Base-by-base conservation (phyloP, 495 filamentous ascomycete species). In the Talaromyces thailandensis region DNA sequence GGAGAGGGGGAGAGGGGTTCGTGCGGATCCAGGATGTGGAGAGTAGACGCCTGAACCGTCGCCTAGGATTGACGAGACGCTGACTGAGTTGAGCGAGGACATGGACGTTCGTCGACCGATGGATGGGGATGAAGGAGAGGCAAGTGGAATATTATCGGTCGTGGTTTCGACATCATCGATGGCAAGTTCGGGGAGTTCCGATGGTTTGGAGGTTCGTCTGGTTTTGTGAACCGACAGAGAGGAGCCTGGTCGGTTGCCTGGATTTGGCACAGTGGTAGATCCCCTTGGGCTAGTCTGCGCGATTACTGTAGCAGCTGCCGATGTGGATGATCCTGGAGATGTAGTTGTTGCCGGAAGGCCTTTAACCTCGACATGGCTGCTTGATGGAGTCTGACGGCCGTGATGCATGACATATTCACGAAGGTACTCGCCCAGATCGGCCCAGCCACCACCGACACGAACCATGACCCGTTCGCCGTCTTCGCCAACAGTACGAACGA, bases 381-480 rank as follows among this genome's bases (percentile, higher is more conserved):
- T 59, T 58, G 62, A 63, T 25, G 77, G 75, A 4, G 76, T 74
- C 48, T 78, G 75, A 32, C 75, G 73, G 23, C 91, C 88, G 70
- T 98, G 94, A 71, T 98, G 94, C 52, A 84, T 82, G 23, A 91
- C 92, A 67, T 96, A 98, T 70, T 96, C 90, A 64, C 88, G 86
- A n/a, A 98, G 80, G 69, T 96, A 98, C 72, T 96, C 93, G 26
- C 87, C 92, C 24, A 98, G 77, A 70, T 98, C 94, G 14, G 92
- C 90, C 94, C 94, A 98, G 37, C 94, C 94, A 62, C 94, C 94
- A 16, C 94, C 94, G 23, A 98, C 91, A 61, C 94, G 88, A 8
- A 97, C 95, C 92, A 98, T 97, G 51, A 98, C 92, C 28, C 94
- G 85, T 71, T 96, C 91, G n/a, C 88, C 88, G 29, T 84, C 80